Evolutionary conservation across 2,329 filamentous ascomycete genomes (phyloP).

Genomic region (Penicillium brasilianum): DNA sequence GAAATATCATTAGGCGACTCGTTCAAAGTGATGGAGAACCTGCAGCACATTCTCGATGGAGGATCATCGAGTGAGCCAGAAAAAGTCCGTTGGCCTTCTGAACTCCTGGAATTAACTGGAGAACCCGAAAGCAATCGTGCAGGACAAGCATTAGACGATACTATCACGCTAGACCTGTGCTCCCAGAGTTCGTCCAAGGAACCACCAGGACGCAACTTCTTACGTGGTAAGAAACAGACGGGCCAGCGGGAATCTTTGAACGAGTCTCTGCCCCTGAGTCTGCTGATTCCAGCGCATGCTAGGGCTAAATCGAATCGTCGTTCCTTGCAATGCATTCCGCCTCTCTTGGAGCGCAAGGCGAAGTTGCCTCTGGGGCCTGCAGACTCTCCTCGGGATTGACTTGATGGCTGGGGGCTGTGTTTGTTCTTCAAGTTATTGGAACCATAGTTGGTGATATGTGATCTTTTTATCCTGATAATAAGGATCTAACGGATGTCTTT

Average conservation of each 20-base stretch:
- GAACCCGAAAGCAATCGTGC: not conserved
- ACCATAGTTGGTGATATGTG: too few species aligned
- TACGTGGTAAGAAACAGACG: not conserved
- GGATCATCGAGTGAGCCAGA: not conserved
- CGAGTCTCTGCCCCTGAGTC: not conserved
- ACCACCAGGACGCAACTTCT: not conserved
- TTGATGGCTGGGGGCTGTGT: too few species aligned
- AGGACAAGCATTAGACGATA: not conserved
- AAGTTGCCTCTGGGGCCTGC: not conserved
- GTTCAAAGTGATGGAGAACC: not conserved
- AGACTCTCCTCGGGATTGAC: not conserved
- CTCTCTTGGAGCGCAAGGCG: slow-evolving; percentile 3
- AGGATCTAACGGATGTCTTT: too few species aligned
- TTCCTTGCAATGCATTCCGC: not conserved
- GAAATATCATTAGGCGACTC: not conserved
- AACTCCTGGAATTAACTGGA: not conserved
- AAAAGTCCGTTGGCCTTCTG: too few species aligned
- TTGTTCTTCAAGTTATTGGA: too few species aligned
- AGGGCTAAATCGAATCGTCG: not conserved
- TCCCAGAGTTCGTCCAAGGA: not conserved
- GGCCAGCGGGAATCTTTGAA: not conserved
- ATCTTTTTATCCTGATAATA: too few species aligned
- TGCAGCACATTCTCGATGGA: not conserved
- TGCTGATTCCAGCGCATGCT: not conserved
- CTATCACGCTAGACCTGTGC: not conserved